phyloP scores from a whole-genome alignment of 352 stramenopile species.

The Phytopythium kandeliae region DNA sequence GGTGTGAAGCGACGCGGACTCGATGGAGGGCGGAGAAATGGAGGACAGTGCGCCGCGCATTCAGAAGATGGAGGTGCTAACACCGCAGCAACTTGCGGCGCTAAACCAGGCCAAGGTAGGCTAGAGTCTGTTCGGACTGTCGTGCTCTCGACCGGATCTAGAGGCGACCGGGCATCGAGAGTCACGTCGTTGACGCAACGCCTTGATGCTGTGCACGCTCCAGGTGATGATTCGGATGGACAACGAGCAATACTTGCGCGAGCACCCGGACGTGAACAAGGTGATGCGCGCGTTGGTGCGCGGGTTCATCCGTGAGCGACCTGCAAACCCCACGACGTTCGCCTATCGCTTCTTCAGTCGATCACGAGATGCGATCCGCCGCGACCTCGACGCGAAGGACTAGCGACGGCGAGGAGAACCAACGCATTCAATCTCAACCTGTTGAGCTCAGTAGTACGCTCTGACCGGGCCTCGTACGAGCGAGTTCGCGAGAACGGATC shows the following conservation, averaged over 20 bases:
- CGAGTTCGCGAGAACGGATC: no score
- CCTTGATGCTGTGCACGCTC: background rate
- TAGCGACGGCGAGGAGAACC: slow-evolving; percentile 5
- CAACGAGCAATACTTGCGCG: slow-evolving; percentile 69
- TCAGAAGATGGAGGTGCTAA: slow-evolving; percentile 57
- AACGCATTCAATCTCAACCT: no score
- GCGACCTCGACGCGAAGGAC: slow-evolving; percentile 44
- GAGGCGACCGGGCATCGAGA: no score
- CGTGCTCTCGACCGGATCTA: no score
- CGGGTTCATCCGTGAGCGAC: slow-evolving; percentile 49
- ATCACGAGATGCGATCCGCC: slow-evolving; percentile 18
- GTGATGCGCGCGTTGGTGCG: slow-evolving; percentile 53
- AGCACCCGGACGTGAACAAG: slow-evolving; percentile 53
- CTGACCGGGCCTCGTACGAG: no score
- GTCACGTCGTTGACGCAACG: no score
- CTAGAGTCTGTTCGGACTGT: no score
- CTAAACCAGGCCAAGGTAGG: slow-evolving; percentile 66
- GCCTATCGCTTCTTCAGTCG: slow-evolving; percentile 58
- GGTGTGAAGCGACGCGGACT: slow-evolving; percentile 16
- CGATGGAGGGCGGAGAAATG: background rate
- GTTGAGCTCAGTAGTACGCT: no score
- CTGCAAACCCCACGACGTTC: slow-evolving; percentile 39
- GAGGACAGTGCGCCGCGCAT: slow-evolving; percentile 8
- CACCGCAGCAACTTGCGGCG: slow-evolving; percentile 45
- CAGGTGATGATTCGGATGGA: slow-evolving; percentile 77